These are phyloP conservation scores for Periconia digitata DNA, from an alignment of 2,329 filamentous ascomycete genomes.

Conservation along the genomic window DNA sequence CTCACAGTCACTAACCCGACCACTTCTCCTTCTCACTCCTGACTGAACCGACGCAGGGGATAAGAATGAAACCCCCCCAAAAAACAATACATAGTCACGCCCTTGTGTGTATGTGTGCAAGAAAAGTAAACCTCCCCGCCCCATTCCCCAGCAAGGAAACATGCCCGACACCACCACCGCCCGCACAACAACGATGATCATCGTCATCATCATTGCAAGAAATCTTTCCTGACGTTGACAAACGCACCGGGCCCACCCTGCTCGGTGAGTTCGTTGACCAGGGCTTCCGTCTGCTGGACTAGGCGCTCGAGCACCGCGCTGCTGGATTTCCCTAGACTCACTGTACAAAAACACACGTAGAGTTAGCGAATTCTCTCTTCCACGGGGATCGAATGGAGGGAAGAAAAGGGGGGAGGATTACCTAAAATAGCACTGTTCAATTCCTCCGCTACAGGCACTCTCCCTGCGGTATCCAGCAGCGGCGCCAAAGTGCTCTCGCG, in stretches of 20 bases:
- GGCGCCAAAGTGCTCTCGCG: slow-evolving; percentile 75
- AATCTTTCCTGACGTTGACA: slow-evolving; percentile 62
- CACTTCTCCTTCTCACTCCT: too few relatives aligned
- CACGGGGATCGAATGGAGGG: too few relatives aligned
- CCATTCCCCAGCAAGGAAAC: too few relatives aligned
- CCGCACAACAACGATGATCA: too few relatives aligned
- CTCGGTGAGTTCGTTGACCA: slow-evolving; percentile 79
- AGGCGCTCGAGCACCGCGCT: slow-evolving; percentile 82
- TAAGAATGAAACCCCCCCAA: too few relatives aligned
- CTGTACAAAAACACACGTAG: slow-evolving; percentile 52
- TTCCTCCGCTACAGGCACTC: slow-evolving; percentile 84
- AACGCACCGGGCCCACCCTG: slow-evolving; percentile 82
- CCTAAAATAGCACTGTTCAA: slow-evolving; percentile 90
- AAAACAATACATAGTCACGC: too few relatives aligned
- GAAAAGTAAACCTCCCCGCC: too few relatives aligned
- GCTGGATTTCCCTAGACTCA: slow-evolving; percentile 86
- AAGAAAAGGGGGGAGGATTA: slow-evolving; percentile 41
- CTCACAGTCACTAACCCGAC: too few relatives aligned
- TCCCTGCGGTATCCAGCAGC: slow-evolving; percentile 73
- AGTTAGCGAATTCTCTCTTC: neutral
- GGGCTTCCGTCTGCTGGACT: slow-evolving; percentile 80
- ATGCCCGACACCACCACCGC: too few relatives aligned
- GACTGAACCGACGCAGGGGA: too few relatives aligned
- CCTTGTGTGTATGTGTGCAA: too few relatives aligned
- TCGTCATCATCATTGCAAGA: slow-evolving; percentile 30